Percentiles rank a stretch among this genome's conserved stretches.
These are phyloP conservation scores for Ophioceras dolichostomum DNA, from an alignment of 2,329 filamentous ascomycete genomes.

Conservation along the genomic window DNA sequence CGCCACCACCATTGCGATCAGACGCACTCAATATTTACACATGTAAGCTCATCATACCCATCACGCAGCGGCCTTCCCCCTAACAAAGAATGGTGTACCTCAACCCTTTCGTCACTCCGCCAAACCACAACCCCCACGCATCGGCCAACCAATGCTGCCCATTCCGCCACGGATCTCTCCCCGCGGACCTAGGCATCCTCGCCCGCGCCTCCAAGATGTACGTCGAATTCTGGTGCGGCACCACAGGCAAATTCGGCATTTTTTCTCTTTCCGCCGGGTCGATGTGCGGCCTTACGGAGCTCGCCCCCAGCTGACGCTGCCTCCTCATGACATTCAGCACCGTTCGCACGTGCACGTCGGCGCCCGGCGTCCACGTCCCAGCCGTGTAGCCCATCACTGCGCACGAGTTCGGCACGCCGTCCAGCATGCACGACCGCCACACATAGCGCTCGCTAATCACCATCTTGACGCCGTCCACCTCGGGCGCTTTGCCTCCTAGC, in stretches of 20 bases:
- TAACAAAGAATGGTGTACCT: constrained; percentile 4
- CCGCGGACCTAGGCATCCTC: constrained; percentile 12
- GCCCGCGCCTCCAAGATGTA: constrained; percentile 13
- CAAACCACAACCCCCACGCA: constrained; percentile 14
- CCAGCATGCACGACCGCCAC: constrained; percentile 50
- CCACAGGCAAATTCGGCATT: constrained; percentile 9
- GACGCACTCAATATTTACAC: too few species aligned
- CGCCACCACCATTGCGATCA: too few species aligned
- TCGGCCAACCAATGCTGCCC: constrained; percentile 13
- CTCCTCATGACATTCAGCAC: constrained; percentile 8
- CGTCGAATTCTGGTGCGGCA: constrained; percentile 12
- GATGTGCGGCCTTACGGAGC: constrained; percentile 11
- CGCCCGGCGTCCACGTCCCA: constrained; percentile 49
- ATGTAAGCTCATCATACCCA: too few species aligned
- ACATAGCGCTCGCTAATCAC: constrained; percentile 30
- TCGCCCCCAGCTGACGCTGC: constrained; percentile 7
- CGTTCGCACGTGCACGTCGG: constrained; percentile 25
- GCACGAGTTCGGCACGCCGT: constrained; percentile 48
- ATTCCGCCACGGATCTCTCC: constrained; percentile 14
- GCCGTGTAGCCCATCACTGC: constrained; percentile 49
- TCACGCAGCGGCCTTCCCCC: too few species aligned
- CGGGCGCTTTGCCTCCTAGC: constrained; percentile 36
- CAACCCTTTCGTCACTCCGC: constrained; percentile 7
- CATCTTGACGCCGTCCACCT: constrained; percentile 35
- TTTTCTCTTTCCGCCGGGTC: constrained; percentile 6